Conservation (phyloP, 2,329 filamentous ascomycete species). For the Scytalidium lignicola region DNA sequence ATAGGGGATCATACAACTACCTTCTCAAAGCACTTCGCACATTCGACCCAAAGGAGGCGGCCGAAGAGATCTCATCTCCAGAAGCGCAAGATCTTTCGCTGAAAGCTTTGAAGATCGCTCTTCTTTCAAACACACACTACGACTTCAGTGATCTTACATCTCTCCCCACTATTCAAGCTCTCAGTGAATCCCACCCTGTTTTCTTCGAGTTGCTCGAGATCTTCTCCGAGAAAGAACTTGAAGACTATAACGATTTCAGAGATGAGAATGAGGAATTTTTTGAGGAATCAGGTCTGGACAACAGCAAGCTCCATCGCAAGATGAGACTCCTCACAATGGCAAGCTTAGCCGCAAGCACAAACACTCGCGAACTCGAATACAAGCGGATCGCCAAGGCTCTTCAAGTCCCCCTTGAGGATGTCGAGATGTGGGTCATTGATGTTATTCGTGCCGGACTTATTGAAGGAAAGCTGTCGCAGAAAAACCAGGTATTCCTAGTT, state of each 20-base stretch:
- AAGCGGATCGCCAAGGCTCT: slow-evolving; percentile 77
- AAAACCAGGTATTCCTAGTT: slow-evolving; percentile 88
- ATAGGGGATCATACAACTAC: slow-evolving; percentile 61
- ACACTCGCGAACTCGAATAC: slow-evolving; percentile 85
- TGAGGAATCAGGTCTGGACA: slow-evolving; percentile 68
- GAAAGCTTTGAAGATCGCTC: slow-evolving; percentile 61
- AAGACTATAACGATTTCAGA: slow-evolving; percentile 94
- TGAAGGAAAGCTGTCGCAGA: slow-evolving; percentile 92
- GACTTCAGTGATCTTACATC: slow-evolving; percentile 69
- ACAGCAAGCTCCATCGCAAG: slow-evolving; percentile 78
- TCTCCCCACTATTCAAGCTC: slow-evolving; percentile 75
- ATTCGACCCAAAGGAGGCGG: slow-evolving; percentile 51
- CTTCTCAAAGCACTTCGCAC: slow-evolving; percentile 57
- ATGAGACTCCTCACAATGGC: slow-evolving; percentile 94
- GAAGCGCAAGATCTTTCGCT: slow-evolving; percentile 60
- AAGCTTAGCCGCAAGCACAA: slow-evolving; percentile 77
- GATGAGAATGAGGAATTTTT: slow-evolving; percentile 86
- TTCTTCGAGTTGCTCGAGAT: slow-evolving; percentile 93
- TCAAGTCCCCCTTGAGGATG: slow-evolving; percentile 74
- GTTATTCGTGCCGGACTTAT: slow-evolving; percentile 93
- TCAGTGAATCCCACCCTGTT: slow-evolving; percentile 76
- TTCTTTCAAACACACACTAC: slow-evolving; percentile 60
- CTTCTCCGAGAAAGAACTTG: slow-evolving; percentile 88
- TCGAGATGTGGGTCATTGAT: slow-evolving; percentile 98
- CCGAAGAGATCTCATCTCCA: slow-evolving; percentile 49